Evolutionary conservation across 495 filamentous ascomycete species (phyloP).

Genomic region (Amphirosellinia nigrospora): DNA sequence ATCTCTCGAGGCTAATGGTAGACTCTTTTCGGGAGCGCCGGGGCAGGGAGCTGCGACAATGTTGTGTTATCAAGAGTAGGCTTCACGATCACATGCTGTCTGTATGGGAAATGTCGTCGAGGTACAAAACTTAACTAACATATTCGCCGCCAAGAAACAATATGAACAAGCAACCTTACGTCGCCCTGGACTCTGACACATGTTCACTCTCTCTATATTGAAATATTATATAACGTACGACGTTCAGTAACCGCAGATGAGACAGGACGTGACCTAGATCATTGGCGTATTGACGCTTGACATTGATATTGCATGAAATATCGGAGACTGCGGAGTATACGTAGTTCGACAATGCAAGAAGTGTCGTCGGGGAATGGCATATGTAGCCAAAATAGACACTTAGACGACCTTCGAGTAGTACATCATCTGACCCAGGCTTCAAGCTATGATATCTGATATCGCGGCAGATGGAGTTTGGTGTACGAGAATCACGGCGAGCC

Average conservation of each 20-base stretch:
- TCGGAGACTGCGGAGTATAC: background rate
- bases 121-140: too few species aligned
- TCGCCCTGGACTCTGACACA: background rate
- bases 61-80: background rate
- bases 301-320: too few species aligned
- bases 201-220: background rate
- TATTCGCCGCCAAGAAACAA: too few species aligned
- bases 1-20: background rate
- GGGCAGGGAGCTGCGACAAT: background rate
- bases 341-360: background rate
- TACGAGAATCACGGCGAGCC: background rate
- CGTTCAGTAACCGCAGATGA: background rate
- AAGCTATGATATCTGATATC: background rate
- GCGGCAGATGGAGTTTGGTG: background rate
- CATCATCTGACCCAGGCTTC: background rate
- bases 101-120: too few species aligned
- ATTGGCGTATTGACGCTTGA: too few species aligned
- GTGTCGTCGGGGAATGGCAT: background rate
- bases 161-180: background rate
- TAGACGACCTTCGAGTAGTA: background rate
- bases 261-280: background rate
- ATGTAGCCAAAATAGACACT: background rate
- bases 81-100: too few species aligned
- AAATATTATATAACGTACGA: background rate
- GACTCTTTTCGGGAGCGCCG: background rate